Conservation (phyloP, 768 basidiomycete species). For the Mycena chlorophos region DNA sequence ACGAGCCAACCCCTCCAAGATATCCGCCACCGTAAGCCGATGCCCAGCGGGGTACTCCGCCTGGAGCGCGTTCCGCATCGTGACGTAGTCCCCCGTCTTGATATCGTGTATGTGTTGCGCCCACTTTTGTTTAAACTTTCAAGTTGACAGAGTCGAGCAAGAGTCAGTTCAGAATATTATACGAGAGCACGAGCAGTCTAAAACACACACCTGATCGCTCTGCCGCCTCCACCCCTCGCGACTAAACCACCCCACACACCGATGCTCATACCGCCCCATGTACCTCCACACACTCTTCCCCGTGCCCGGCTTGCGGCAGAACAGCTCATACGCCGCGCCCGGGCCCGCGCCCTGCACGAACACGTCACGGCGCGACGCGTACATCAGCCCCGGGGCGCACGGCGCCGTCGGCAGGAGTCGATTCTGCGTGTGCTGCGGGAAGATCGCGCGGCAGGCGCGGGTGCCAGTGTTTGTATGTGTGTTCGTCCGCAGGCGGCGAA, state of each 20-base stretch:
- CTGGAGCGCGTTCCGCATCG: constrained; percentile 22
- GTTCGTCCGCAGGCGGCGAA: too few relatives aligned
- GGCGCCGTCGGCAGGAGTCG: constrained; percentile 28
- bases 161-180: neutral
- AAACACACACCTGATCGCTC: constrained; percentile 2
- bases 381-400: constrained; percentile 30
- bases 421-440: constrained; percentile 27
- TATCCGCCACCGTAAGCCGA: constrained; percentile 7
- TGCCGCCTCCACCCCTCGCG: constrained; percentile 21
- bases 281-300: constrained; percentile 25
- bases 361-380: constrained; percentile 31
- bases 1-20: constrained; percentile 27
- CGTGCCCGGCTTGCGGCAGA: constrained; percentile 14
- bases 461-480: too few relatives aligned
- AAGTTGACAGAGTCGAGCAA: neutral
- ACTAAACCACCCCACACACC: constrained; percentile 23
- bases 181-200: neutral
- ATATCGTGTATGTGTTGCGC: constrained; percentile 8
- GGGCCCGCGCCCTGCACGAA: constrained; percentile 19
- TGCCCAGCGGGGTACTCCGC: constrained; percentile 5
- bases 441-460: too few relatives aligned
- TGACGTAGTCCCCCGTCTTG: constrained; percentile 22
- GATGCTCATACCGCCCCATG: constrained; percentile 28
- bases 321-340: constrained; percentile 24
- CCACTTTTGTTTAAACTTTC: constrained; percentile 23